phyloP scores from a whole-genome alignment of 352 stramenopile genomes.

The Pythium rishiriense region DNA sequence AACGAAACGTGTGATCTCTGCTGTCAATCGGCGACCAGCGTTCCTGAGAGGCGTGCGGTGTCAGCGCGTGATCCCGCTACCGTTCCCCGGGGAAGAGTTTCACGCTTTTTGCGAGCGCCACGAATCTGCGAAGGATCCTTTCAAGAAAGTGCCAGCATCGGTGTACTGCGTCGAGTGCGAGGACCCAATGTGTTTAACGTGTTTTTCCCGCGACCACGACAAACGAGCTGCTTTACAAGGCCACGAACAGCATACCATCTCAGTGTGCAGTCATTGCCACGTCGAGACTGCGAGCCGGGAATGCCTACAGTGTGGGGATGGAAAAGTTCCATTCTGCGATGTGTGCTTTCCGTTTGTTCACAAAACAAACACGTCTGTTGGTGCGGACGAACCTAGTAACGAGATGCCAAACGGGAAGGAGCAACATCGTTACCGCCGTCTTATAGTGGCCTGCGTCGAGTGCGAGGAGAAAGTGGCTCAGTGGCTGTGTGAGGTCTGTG shows the following conservation, averaged over 20 bases:
- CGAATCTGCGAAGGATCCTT: conserved; percentile 35
- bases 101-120: conserved; percentile 65
- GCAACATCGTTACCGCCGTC: conserved; percentile 39
- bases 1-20: conserved; percentile 34
- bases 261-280: conserved; percentile 49
- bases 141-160: conserved; percentile 34
- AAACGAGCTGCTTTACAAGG: conserved; percentile 46
- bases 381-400: neutral
- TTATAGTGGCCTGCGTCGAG: conserved; percentile 71
- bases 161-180: conserved; percentile 76
- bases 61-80: conserved; percentile 51
- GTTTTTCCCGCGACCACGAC: conserved; percentile 64
- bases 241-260: conserved; percentile 41
- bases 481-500: conserved; percentile 63
- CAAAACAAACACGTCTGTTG: neutral
- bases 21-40: conserved; percentile 33
- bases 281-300: conserved; percentile 62
- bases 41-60: conserved; percentile 60
- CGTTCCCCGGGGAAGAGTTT: conserved; percentile 73
- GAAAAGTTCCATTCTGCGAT: conserved; percentile 68
- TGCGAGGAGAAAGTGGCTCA: conserved; percentile 58
- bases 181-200: conserved; percentile 61
- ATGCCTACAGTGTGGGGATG: conserved; percentile 64
- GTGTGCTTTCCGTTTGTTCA: conserved; percentile 62
- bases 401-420: conserved; percentile 3